Evolutionary conservation across 495 filamentous ascomycete species (phyloP), one percentile per base, ranked within the genome.

Genomic region (Pseudotulostoma volvatum): DNA sequence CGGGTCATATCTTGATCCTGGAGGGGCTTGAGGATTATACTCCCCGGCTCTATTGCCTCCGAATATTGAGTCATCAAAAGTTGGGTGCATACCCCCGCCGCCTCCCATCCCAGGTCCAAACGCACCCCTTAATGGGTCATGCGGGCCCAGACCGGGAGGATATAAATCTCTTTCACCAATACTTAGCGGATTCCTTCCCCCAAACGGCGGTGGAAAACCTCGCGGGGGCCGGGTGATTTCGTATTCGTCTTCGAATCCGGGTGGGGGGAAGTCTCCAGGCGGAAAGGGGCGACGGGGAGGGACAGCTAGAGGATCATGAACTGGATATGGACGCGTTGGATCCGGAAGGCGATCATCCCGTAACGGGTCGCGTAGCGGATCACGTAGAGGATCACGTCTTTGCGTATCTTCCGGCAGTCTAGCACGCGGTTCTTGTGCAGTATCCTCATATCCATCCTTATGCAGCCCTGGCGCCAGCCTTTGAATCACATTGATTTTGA

Each of bases 161-260:
- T 95, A 87, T 4, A 96, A 61, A 52, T 97, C 90, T 46, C 81
- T 66, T 9, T 83, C 75, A 1, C 90, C 90, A 25, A 92, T 78
- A 40, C 66, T 76, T 33, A 74, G 62, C 2, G 73, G 73, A 18
- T 65, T 64, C 18, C 73, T 57, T 4, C 55, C 76, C 7, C 70
- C 70, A 23, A 63, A 51, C 21, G 55, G 57, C 4, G 50, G 59
- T 28, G 62, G 47, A 20, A 52, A 60, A 11, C 71, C 69, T 13
- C 73, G 71, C 0, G 71, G 70, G 1, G 77, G 84, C 1, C 73
- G 64, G 35, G 81, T 71, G 35, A 96, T 68, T 38, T 96, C 84
- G 49, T 81, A 84, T 47, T 94, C 87, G 60, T 96, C 86, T 42
- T 95, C 90, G 48, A 96, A 96, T 14, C 73, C 85, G 2, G 90